Conservation (phyloP, 2,329 filamentous ascomycete species). For the Calonectria leucothoes region DNA sequence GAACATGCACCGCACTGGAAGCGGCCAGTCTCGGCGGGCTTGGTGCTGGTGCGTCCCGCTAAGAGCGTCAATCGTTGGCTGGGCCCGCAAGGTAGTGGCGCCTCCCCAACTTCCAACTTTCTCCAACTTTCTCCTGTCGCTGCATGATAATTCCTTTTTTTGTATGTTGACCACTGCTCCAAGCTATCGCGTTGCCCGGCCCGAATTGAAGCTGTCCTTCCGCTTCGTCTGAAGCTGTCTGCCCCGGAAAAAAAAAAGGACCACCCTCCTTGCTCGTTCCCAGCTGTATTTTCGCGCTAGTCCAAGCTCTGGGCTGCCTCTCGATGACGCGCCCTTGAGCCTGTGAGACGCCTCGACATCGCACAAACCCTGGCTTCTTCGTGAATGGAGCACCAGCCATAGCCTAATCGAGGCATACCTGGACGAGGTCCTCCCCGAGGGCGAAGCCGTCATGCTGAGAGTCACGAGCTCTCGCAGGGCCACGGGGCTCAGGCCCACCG, state of each 20-base stretch:
- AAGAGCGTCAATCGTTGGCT: background rate
- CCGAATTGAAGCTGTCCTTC: background rate
- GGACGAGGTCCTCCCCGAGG: conserved; percentile 27
- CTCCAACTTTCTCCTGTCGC: background rate
- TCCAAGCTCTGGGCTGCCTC: conserved; percentile 15
- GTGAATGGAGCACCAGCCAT: conserved; percentile 28
- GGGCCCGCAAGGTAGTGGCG: conserved; percentile 10
- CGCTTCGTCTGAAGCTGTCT: background rate
- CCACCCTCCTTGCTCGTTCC: background rate
- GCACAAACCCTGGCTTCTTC: conserved; percentile 9
- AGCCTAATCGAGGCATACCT: conserved; percentile 16
- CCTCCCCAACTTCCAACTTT: conserved; percentile 8
- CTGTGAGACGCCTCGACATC: conserved; percentile 14
- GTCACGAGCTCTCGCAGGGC: conserved; percentile 66
- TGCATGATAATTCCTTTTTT: background rate
- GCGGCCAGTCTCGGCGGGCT: background rate
- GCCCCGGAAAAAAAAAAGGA: background rate
- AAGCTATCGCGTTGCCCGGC: background rate
- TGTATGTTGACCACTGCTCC: background rate
- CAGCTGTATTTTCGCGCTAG: background rate
- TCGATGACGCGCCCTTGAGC: conserved; percentile 26
- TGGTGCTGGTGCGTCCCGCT: background rate
- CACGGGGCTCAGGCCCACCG: conserved; percentile 65
- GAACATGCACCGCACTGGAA: background rate
- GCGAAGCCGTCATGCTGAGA: conserved; percentile 44